Evolutionary conservation across 1,284 basidiomycete genomes (phyloP).

Genomic region (Rhodotorula sp.): DNA sequence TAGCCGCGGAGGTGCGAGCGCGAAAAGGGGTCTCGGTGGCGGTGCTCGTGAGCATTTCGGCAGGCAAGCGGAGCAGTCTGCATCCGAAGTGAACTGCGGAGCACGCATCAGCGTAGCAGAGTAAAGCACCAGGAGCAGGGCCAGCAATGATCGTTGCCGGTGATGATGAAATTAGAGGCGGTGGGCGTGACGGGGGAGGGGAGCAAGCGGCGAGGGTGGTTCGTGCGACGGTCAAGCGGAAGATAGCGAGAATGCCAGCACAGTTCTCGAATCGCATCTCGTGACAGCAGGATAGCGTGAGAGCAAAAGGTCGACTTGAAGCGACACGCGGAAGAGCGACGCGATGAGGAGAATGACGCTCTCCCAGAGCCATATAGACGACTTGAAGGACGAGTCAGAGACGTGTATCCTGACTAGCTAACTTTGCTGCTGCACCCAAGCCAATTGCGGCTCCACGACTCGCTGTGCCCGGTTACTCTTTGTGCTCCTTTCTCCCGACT

Average conservation of each 20-base stretch:
- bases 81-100: too few species aligned
- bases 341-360: not conserved
- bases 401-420: too few species aligned
- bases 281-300: not conserved
- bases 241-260: too few species aligned
- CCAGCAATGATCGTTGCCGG: too few species aligned
- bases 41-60: not conserved
- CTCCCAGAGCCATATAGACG: not conserved
- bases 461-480: not conserved
- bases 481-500: not conserved
- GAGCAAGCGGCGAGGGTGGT: too few species aligned
- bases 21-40: not conserved
- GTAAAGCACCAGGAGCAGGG: too few species aligned
- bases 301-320: not conserved
- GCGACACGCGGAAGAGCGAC: not conserved
- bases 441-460: not conserved
- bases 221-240: too few species aligned
- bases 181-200: too few species aligned
- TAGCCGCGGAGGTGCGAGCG: not conserved
- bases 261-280: not conserved
- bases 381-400: too few species aligned
- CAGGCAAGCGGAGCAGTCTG: too few species aligned
- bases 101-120: too few species aligned
- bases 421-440: not conserved
- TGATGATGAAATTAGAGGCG: too few species aligned